phyloP scores from a whole-genome alignment of 257 asterid species.

The Solanum verrucosum region DNA sequence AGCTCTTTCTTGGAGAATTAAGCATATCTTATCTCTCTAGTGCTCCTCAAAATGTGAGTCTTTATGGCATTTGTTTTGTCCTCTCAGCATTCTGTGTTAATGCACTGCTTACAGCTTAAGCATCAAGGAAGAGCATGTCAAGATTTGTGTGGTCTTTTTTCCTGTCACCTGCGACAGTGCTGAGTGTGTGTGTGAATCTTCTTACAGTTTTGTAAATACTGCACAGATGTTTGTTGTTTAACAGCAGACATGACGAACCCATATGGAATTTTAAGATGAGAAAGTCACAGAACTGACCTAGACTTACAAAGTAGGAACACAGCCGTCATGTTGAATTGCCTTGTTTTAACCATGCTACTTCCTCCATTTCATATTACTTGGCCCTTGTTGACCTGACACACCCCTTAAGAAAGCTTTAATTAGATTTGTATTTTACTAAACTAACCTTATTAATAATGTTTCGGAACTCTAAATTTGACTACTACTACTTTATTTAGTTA shows the following conservation, averaged over 20 bases:
- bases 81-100: background rate
- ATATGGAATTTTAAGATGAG: background rate
- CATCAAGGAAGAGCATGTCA: background rate
- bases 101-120: background rate
- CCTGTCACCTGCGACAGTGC: background rate
- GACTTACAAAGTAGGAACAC: background rate
- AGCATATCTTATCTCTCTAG: slow-evolving; percentile 68
- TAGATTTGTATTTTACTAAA: background rate
- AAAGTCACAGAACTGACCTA: background rate
- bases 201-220: background rate
- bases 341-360: background rate
- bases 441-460: background rate
- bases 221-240: background rate
- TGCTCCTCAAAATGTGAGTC: slow-evolving; percentile 48
- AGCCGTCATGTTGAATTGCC: background rate
- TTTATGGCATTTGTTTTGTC: background rate
- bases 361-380: background rate
- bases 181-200: background rate
- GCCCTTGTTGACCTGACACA: background rate
- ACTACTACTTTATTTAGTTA: background rate
- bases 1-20: slow-evolving; percentile 80
- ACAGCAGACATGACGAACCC: background rate
- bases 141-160: background rate
- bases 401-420: background rate
- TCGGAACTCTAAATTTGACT: background rate